These are phyloP conservation scores for Neurospora sublineolata DNA, from an alignment of 495 filamentous ascomycete species.

Conservation along the genomic window DNA sequence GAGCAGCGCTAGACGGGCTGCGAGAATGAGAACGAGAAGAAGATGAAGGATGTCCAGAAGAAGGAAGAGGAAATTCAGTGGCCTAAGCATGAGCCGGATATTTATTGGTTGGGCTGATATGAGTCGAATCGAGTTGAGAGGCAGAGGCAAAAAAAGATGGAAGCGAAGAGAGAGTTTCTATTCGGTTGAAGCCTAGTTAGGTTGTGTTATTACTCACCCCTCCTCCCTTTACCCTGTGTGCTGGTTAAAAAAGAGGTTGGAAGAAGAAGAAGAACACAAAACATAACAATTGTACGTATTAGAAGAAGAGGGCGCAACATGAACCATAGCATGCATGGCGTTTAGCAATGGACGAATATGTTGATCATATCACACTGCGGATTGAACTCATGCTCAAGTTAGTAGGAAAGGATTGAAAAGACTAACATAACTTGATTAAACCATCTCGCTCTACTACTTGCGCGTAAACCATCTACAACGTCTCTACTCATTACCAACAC, in stretches of 20 bases:
- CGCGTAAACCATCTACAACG: neutral
- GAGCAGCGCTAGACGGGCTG: neutral
- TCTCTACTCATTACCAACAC: neutral
- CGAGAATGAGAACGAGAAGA: neutral
- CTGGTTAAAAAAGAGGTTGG: neutral
- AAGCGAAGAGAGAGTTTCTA: neutral
- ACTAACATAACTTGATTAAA: neutral
- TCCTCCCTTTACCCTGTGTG: neutral
- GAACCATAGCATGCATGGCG: neutral
- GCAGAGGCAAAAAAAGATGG: neutral
- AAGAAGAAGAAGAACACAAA: neutral
- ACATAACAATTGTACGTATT: neutral
- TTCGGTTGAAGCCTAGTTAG: neutral
- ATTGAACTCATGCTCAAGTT: neutral
- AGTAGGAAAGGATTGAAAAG: neutral
- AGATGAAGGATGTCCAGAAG: neutral
- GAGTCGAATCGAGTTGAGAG: neutral
- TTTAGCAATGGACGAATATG: neutral
- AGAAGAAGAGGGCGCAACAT: neutral
- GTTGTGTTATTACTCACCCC: neutral
- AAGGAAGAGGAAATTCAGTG: neutral
- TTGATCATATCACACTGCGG: neutral
- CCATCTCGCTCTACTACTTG: neutral
- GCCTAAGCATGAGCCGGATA: neutral
- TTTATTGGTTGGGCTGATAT: neutral